A percentile compares a stretch with the other conserved stretches of the same genome.
Conservation (phyloP, 139 green algal species). For the Picochlorum sp. region DNA sequence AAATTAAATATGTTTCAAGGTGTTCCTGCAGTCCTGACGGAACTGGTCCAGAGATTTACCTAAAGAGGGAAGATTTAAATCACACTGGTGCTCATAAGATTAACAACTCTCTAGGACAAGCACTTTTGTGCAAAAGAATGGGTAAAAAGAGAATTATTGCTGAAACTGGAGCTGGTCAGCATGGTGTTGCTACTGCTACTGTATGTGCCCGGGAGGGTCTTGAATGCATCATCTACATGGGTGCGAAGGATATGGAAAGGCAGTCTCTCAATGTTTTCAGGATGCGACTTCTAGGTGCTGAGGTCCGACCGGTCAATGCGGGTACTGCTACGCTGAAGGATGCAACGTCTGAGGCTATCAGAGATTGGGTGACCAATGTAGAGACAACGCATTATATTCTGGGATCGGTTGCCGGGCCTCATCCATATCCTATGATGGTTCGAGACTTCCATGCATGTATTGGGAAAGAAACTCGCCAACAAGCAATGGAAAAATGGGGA, state of each 20-base stretch:
- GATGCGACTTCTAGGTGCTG: constrained; percentile 93
- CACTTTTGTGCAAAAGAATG: constrained; percentile 83
- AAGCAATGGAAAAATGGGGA: constrained; percentile 74
- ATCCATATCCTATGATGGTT: constrained; percentile 99
- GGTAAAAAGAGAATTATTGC: constrained; percentile 96
- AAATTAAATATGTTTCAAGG: no score
- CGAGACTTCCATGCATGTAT: constrained; percentile 96
- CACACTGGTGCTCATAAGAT: constrained; percentile 99
- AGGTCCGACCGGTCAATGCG: constrained; percentile 76
- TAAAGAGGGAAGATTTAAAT: constrained; percentile 98
- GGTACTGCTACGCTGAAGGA: constrained; percentile 98
- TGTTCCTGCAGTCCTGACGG: constrained; percentile 56
- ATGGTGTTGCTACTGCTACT: constrained; percentile 95
- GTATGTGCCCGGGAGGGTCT: constrained; percentile 91
- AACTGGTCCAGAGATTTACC: constrained; percentile 75
- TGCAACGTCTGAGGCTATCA: constrained; percentile 92
- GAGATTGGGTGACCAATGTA: constrained; percentile 99
- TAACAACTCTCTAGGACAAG: constrained; percentile 98
- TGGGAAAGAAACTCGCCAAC: constrained; percentile 70
- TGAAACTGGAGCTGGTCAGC: constrained; percentile 96
- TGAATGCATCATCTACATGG: constrained; percentile 99
- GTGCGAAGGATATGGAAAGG: constrained; percentile 94
- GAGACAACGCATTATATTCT: constrained; percentile 99
- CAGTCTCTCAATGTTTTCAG: constrained; percentile 98
- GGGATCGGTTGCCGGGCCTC: constrained; percentile 86